Conservation (phyloP, 2,329 filamentous ascomycete species). For the Arthrobotrys sphaeroides region DNA sequence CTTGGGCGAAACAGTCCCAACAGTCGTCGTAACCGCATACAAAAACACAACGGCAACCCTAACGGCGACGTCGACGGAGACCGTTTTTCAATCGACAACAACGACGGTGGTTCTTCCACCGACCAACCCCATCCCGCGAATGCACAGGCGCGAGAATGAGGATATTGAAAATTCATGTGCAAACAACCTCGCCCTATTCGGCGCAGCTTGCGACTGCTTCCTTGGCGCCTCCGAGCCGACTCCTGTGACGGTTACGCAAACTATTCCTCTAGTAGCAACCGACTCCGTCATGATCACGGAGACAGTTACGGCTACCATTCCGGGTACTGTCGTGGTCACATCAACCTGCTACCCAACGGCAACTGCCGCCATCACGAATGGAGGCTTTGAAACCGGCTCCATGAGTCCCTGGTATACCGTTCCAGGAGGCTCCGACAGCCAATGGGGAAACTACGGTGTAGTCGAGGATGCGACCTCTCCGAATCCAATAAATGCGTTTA, state of each 20-base stretch:
- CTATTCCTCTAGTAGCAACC: too few species aligned
- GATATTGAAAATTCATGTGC: too few species aligned
- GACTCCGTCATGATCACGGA: too few species aligned
- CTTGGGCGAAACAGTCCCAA: neutral
- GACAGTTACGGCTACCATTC: too few species aligned
- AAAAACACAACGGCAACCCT: neutral
- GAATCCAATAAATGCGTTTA: too few species aligned
- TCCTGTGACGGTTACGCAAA: too few species aligned
- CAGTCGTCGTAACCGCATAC: neutral
- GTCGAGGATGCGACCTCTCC: neutral
- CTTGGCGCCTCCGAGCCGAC: too few species aligned
- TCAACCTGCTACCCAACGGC: conserved; percentile 28
- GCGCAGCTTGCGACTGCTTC: too few species aligned
- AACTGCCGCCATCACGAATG: conserved; percentile 6
- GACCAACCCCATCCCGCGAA: too few species aligned
- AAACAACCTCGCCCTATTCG: too few species aligned
- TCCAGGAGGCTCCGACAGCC: neutral
- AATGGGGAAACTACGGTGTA: neutral
- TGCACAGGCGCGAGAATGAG: too few species aligned
- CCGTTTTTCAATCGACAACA: neutral
- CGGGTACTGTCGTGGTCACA: too few species aligned
- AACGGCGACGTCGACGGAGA: neutral
- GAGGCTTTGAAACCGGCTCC: conserved; percentile 2
- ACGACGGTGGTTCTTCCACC: neutral
- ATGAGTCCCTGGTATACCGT: conserved; percentile 12